Evolutionary conservation across 352 stramenopile genomes (phyloP).

Genomic region (Phytopythium litorale): DNA sequence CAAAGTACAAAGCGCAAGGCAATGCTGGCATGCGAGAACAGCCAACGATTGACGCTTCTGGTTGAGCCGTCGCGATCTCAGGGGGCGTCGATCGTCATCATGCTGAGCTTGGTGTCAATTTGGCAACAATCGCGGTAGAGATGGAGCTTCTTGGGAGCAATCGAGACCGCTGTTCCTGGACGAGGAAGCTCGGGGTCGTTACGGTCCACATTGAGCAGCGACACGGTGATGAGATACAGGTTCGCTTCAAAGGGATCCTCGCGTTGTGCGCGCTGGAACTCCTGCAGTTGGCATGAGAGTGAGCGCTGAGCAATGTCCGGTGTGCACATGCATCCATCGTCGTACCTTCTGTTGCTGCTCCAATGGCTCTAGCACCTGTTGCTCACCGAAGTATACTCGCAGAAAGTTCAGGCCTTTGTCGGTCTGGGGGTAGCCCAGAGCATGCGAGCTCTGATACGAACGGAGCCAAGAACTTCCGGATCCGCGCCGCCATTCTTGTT

Average conservation of each 20-base stretch:
- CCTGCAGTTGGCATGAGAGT: not conserved
- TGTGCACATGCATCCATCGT: no score
- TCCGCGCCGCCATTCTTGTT: not conserved
- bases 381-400: slow-evolving; percentile 7
- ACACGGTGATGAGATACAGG: not conserved
- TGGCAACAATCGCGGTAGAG: slow-evolving; percentile 10
- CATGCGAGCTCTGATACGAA: not conserved
- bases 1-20: no score
- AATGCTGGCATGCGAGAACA: no score
- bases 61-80: no score
- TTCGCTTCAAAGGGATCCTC: not conserved
- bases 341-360: slow-evolving; percentile 7
- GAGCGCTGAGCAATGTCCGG: no score
- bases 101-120: slow-evolving; percentile 4
- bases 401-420: slow-evolving; percentile 4
- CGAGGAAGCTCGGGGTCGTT: not conserved
- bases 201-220: not conserved
- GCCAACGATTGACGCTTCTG: no score
- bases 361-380: slow-evolving; percentile 3
- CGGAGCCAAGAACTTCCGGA: not conserved
- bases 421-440: slow-evolving; percentile 4
- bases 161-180: not conserved
- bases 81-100: no score
- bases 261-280: no score
- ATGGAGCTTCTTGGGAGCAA: slow-evolving; percentile 3